Evolutionary conservation across 2,329 filamentous ascomycete genomes (phyloP).

Genomic region (Phymatotrichopsis omnivora): DNA sequence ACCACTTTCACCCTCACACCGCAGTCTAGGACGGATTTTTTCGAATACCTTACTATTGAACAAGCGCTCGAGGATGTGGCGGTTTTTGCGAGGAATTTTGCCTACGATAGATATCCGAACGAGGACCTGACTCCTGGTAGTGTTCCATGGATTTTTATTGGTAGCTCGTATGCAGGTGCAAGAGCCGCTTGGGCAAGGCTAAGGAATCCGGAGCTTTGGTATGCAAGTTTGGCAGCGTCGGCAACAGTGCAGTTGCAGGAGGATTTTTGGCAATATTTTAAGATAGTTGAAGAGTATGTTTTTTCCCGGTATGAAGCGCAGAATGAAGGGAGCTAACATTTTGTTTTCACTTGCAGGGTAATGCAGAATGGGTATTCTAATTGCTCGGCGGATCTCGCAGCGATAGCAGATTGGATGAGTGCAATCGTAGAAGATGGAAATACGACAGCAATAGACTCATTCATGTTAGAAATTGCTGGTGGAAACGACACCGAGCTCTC

Average conservation of each 20-base stretch:
- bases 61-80: conserved; percentile 38
- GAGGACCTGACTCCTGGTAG: conserved; percentile 22
- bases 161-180: conserved; percentile 28
- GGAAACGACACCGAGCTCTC: conserved; percentile 1
- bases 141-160: conserved; percentile 24
- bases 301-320: neutral
- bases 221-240: conserved; percentile 27
- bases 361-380: conserved; percentile 18
- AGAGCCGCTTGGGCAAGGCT: conserved; percentile 28
- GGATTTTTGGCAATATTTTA: conserved; percentile 37
- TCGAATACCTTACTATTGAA: conserved; percentile 36
- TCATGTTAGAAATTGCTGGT: conserved; percentile 29
- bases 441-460: conserved; percentile 34
- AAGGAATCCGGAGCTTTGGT: conserved; percentile 29
- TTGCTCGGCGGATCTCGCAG: conserved; percentile 26
- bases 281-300: conserved; percentile 33
- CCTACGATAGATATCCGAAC: conserved; percentile 33
- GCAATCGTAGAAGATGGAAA: conserved; percentile 28
- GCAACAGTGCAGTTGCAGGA: conserved; percentile 33
- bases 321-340: too few species aligned
- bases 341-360: too few species aligned
- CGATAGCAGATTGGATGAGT: conserved; percentile 20
- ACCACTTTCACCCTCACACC: conserved; percentile 29
- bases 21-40: conserved; percentile 33
- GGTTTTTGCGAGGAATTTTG: conserved; percentile 37